Base-by-base conservation (phyloP, 2,329 filamentous ascomycete species). In the Aspergillus hiratsukae region DNA sequence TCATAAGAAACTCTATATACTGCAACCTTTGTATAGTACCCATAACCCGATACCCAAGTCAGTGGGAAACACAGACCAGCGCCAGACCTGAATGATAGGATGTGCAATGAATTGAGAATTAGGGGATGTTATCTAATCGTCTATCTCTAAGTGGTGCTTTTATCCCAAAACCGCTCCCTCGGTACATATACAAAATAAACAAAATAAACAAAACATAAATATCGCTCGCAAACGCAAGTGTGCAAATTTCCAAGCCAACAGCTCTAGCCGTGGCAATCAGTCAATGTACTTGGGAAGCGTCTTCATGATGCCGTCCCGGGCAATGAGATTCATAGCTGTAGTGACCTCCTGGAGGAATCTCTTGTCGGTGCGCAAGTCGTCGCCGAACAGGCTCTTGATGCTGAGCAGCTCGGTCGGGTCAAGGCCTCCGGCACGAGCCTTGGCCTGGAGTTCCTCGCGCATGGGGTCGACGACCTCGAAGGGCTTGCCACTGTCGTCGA, bases 251-350 rank as follows among this genome's bases (percentile, higher is more conserved):
- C 50, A 60, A 55, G 3, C 29, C n/a, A 55, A 56, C 23, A 40
- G 21, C n/a, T 27, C 53, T 28, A 21, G 43, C 21, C 31, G 35
- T 52, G 17, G 23, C 50, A n/a, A 56, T 66, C 58, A 72, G 49
- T 76, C 66, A 59, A 80, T 68, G 61, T 81, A 81, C 71, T 81
- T 80, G 60, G 78, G 74, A 52, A 82, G 67, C 1, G 79, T 80
- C 54, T 76, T 78, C 70, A 81, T 64, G 31, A 80, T 72, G 28
- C 80, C 80, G 48, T 81, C 78, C 62, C 72, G 68, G 54, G 69
- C 63, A 55, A 82, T 78, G 35, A 74, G 71, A 64, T 78, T 73
- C 73, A 82, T 75, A 1, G 78, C 78, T n/a, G 60, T 74, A 53
- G 76, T 73, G 21, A 82, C 67, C 67, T 80, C 75, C 49, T 74